These are phyloP conservation scores for Reutealis trisperma DNA, from an alignment of 345 rosid genomes.

Conservation along the genomic window DNA sequence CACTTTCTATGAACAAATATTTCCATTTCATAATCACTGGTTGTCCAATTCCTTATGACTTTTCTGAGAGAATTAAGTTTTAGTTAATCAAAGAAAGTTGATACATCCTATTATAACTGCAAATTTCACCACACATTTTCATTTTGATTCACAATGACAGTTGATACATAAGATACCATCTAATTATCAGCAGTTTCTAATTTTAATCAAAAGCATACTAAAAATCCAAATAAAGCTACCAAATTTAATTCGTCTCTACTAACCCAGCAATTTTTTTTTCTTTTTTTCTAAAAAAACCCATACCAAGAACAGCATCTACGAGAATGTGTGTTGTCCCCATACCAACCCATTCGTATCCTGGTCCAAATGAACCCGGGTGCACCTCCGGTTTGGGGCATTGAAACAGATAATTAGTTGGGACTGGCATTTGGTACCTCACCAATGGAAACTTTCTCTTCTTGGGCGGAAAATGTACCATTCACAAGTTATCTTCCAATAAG, in stretches of 20 bases:
- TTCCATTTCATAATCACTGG: no score
- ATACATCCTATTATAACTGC: background rate
- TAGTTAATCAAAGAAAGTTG: no score
- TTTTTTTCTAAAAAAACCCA: background rate
- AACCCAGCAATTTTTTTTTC: background rate
- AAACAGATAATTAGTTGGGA: slow-evolving; percentile 29
- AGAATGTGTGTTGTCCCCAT: background rate
- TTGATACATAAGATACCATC: background rate
- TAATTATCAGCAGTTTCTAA: background rate
- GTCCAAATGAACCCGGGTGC: slow-evolving; percentile 74
- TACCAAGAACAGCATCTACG: background rate
- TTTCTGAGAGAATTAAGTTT: no score
- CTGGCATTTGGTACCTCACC: no score
- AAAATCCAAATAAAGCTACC: background rate
- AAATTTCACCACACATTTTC: background rate
- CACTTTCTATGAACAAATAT: no score
- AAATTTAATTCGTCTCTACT: background rate
- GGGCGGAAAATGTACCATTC: no score
- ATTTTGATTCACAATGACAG: background rate
- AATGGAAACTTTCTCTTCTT: no score
- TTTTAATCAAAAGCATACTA: no score
- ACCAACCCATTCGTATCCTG: slow-evolving; percentile 70
- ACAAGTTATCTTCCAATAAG: no score
- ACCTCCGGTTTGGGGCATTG: slow-evolving; percentile 46
- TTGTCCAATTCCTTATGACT: no score